These are phyloP conservation scores for Paraphaeosphaeria minitans DNA, from an alignment of 2,329 filamentous ascomycete species.

Conservation along the genomic window DNA sequence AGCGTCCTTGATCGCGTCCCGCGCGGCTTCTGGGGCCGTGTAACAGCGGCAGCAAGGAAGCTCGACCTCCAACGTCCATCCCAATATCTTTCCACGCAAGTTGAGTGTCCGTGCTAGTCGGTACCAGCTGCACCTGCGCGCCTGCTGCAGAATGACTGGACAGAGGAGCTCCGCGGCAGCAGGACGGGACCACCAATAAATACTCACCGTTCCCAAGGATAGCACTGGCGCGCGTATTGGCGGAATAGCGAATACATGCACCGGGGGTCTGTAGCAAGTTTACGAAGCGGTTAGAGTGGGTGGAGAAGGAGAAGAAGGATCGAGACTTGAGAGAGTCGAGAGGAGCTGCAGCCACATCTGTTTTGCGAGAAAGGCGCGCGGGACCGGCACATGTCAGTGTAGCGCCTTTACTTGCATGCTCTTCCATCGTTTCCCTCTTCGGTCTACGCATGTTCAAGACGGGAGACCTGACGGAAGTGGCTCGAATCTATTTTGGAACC, in stretches of 20 bases:
- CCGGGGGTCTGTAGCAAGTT: not conserved
- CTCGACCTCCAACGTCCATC: constrained; percentile 1
- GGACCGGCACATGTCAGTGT: not conserved
- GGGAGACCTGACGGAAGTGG: not conserved
- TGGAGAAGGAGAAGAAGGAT: not conserved
- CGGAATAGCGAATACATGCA: not conserved
- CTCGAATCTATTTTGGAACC: not conserved
- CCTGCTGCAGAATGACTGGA: not conserved
- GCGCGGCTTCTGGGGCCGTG: not conserved
- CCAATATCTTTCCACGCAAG: not conserved
- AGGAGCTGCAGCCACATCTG: constrained; percentile 5
- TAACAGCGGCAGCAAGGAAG: not conserved
- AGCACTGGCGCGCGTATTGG: not conserved
- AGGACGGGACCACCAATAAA: not conserved
- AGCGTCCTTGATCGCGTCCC: not conserved
- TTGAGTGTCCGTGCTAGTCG: not conserved
- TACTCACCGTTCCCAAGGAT: not conserved
- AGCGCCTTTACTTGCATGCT: constrained; percentile 1
- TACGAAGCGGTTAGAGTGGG: not conserved
- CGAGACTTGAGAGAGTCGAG: not conserved
- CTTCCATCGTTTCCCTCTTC: not conserved
- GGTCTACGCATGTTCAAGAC: not conserved
- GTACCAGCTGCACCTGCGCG: not conserved
- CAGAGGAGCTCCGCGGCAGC: not conserved
- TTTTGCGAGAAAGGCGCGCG: not conserved